Base-by-base conservation (phyloP, 441 rosid genomes). In the Manihot esculenta region DNA sequence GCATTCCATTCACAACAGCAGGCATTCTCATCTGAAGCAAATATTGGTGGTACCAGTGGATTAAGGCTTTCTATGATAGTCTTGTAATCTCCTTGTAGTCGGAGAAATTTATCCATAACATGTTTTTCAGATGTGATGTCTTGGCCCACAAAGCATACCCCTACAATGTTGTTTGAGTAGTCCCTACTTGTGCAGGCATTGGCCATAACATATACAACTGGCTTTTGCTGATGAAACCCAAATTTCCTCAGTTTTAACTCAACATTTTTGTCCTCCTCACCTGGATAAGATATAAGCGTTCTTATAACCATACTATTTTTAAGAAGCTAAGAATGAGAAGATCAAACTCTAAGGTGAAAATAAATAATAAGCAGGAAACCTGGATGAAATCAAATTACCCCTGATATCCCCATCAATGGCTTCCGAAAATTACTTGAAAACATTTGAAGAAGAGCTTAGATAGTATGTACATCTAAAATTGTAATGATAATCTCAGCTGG, bases 1-100 rank as follows among this genome's bases (percentile, higher is more conserved):
- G 88, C 82, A 51, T 90, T 90, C 98, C 97, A 92, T 78, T 92
- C 98, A 14, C 90, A 89, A 75, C 98, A 92, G 79, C 86, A 85
- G 65, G 89, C 93, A 8, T 85, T 85, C 80, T 84, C 92, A 66
- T 92, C 93, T 35, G 94, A 82, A 33, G 92, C 90, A 59, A 92
- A 92, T 76, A 90, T 90, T 15, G 98, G 94, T 57, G 98, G 98
- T 74, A 92, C 89, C 68, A 90, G 74, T 17, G 98, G 97, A 68
- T 76, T 87, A 64, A 77, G 82, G 75, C 95, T 87, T 79, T 92
- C 89, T 54, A 90, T 74, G 74, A 92, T 84, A 33, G 91, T 76
- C 60, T 61, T 83, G 78, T 92, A 92, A 70, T 90, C 98, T 66
- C 93, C 93, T 79, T 89, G 87, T 73, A 90, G n/a, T 53, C 89